These are phyloP conservation scores for Penicillium sp. DNA, from an alignment of 2,329 filamentous ascomycete species.

Conservation along the genomic window DNA sequence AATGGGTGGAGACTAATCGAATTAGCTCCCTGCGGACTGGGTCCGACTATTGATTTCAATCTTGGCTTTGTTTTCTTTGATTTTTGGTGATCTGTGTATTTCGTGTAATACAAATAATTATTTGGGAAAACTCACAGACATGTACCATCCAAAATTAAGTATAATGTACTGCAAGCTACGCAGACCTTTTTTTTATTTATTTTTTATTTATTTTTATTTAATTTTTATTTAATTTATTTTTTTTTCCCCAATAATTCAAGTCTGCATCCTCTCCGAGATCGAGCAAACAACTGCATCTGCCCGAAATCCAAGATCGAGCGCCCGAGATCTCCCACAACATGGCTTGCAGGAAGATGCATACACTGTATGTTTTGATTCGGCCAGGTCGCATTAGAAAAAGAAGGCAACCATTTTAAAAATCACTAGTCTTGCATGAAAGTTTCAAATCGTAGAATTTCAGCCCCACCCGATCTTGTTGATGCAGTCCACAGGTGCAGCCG, in stretches of 20 bases:
- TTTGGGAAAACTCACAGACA: background rate
- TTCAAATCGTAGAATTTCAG: background rate
- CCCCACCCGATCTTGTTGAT: background rate
- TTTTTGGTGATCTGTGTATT: background rate
- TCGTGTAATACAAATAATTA: background rate
- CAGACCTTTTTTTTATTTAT: too few relatives aligned
- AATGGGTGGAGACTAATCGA: background rate
- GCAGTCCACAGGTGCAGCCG: background rate
- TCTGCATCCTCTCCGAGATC: background rate
- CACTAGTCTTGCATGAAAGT: conserved; percentile 4
- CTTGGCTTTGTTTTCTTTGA: background rate
- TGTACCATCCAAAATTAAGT: background rate
- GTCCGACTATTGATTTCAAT: background rate
- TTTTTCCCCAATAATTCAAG: background rate
- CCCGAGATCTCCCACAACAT: conserved; percentile 1
- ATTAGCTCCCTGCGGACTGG: background rate
- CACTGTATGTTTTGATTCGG: background rate
- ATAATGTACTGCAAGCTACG: background rate
- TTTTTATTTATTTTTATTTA: too few relatives aligned
- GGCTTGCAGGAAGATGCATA: conserved; percentile 3
- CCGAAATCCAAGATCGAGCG: conserved; percentile 1
- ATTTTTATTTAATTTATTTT: too few relatives aligned
- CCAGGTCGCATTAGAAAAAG: background rate
- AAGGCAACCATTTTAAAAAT: background rate
- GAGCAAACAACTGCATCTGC: background rate